Conservation (phyloP, 208 protist genomes). For the Trypanosoma platydactyli region DNA sequence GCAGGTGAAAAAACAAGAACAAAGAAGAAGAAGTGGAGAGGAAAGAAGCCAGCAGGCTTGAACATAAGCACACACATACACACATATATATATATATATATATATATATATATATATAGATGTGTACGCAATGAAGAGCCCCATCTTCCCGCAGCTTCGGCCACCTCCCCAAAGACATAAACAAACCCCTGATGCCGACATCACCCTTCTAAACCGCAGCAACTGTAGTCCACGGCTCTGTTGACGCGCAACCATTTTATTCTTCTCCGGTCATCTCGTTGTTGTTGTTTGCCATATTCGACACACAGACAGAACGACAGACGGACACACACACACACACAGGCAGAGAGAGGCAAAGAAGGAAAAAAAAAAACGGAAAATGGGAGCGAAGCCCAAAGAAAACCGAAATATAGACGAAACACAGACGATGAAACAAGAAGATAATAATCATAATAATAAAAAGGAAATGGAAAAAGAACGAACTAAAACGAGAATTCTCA, state of each 20-base stretch:
- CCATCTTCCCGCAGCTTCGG: too few species aligned
- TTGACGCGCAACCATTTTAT: too few species aligned
- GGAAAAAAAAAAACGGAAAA: neutral
- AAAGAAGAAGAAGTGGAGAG: neutral
- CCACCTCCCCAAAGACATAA: too few species aligned
- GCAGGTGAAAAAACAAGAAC: neutral
- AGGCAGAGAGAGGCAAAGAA: conserved; percentile 16
- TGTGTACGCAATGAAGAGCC: too few species aligned
- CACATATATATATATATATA: too few species aligned
- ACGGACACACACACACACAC: conserved; percentile 4
- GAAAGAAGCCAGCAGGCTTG: too few species aligned
- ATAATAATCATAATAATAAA: conserved; percentile 26
- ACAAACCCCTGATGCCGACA: too few species aligned
- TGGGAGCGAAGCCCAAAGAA: conserved; percentile 14
- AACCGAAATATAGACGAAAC: conserved; percentile 7
- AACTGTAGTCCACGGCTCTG: too few species aligned
- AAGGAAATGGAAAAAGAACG: conserved; percentile 25
- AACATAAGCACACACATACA: too few species aligned
- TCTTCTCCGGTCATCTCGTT: too few species aligned
- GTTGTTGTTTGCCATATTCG: neutral
- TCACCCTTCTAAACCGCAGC: too few species aligned
- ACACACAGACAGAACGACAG: neutral
- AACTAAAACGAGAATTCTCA: conserved; percentile 8
- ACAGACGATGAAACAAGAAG: conserved; percentile 14
- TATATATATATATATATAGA: too few species aligned